Conservation (phyloP, 2,329 filamentous ascomycete species). For the Fusarium tupiense region DNA sequence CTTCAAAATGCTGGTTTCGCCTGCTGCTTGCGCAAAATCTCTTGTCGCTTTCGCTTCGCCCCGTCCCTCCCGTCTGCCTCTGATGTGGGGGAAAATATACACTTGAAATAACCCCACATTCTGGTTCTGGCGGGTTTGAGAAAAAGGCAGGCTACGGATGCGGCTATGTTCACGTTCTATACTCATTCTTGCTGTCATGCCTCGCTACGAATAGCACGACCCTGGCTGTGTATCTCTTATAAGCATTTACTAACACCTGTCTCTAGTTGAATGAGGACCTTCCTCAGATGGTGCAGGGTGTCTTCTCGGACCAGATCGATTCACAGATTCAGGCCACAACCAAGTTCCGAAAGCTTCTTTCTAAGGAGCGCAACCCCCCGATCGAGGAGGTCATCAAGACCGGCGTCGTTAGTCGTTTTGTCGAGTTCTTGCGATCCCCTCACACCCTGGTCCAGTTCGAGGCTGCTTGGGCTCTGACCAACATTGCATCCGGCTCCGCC, state of each 20-base stretch:
- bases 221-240: not conserved
- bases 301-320: constrained; percentile 99
- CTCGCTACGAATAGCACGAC: constrained; percentile 1
- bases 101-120: constrained; percentile 48
- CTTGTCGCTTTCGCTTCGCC: constrained; percentile 20
- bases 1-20: not conserved
- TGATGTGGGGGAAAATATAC: constrained; percentile 48
- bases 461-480: constrained; percentile 98
- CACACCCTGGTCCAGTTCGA: constrained; percentile 99
- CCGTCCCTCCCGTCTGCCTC: constrained; percentile 33
- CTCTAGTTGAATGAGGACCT: constrained; percentile 93
- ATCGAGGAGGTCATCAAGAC: constrained; percentile 99
- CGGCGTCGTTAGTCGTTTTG: constrained; percentile 95
- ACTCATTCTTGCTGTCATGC: constrained; percentile 7
- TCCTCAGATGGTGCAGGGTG: constrained; percentile 95
- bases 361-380: constrained; percentile 98
- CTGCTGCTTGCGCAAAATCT: constrained; percentile 8
- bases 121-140: constrained; percentile 26
- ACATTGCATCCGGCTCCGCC: constrained; percentile 97
- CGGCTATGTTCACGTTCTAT: constrained; percentile 14
- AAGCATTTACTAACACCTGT: constrained; percentile 29
- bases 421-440: constrained; percentile 96
- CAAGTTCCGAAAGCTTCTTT: constrained; percentile 97
- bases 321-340: constrained; percentile 97
- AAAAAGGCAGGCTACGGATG: constrained; percentile 13